Percentiles rank a stretch among this genome's conserved stretches.
phyloP scores from a whole-genome alignment of 495 filamentous ascomycete species.

The Daldinia decipiens region DNA sequence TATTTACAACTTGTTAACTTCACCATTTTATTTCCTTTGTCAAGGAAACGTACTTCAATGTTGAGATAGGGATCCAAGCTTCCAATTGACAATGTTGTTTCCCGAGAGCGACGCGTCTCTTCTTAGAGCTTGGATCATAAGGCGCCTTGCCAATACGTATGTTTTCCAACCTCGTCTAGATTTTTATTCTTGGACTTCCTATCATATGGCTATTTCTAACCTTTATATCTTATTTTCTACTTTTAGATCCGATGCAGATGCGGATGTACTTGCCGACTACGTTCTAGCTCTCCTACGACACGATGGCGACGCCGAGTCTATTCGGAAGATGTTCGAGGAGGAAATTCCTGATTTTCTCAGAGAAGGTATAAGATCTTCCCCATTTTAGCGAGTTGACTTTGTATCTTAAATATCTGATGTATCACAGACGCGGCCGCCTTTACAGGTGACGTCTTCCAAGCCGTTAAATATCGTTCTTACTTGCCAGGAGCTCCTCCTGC shows the following conservation, averaged over 20 bases:
- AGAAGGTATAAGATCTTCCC: constrained; percentile 66
- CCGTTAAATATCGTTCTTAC: constrained; percentile 72
- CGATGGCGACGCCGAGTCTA: constrained; percentile 77
- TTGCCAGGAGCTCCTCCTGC: constrained; percentile 62
- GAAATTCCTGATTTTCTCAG: constrained; percentile 89
- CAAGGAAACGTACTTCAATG: constrained; percentile 10
- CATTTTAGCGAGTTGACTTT: constrained; percentile 17
- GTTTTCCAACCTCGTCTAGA: constrained; percentile 44
- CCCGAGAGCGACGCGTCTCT: constrained; percentile 76
- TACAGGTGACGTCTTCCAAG: constrained; percentile 85
- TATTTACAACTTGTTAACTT: background rate
- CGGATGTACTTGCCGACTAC: constrained; percentile 95
- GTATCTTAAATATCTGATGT: constrained; percentile 3
- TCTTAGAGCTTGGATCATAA: constrained; percentile 90
- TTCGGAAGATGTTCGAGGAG: constrained; percentile 76
- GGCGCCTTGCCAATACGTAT: constrained; percentile 90
- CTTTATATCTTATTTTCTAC: constrained; percentile 20
- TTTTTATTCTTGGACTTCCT: background rate
- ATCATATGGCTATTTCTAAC: constrained; percentile 25
- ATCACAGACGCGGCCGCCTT: constrained; percentile 74
- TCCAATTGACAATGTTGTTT: constrained; percentile 72
- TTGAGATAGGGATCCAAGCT: background rate
- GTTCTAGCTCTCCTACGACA: constrained; percentile 88
- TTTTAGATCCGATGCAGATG: constrained; percentile 88
- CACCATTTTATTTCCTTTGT: background rate